Conservation (phyloP, 75 land plant species). For the Pinus tabuliformis region DNA sequence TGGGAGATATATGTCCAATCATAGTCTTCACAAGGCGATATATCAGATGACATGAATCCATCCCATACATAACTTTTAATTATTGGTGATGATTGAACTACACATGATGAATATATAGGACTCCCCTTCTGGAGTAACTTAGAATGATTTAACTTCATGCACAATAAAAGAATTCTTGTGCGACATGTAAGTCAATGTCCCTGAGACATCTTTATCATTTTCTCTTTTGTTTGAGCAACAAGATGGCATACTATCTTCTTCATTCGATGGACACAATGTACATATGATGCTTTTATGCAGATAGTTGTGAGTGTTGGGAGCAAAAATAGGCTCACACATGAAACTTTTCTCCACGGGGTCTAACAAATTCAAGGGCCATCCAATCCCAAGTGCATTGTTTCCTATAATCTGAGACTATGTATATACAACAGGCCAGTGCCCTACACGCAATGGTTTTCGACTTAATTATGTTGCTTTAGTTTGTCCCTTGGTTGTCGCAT, state of each 20-base stretch:
- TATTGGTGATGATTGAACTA: slow-evolving; percentile 11
- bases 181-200: slow-evolving; percentile 37
- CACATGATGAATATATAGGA: slow-evolving; percentile 38
- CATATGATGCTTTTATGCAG: slow-evolving; percentile 31
- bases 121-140: slow-evolving; percentile 38
- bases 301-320: slow-evolving; percentile 50
- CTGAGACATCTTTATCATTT: slow-evolving; percentile 15
- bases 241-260: slow-evolving; percentile 15
- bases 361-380: slow-evolving; percentile 11
- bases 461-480: too few relatives aligned
- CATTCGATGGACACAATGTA: slow-evolving; percentile 25
- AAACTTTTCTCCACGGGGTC: slow-evolving; percentile 16
- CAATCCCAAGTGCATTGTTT: too few relatives aligned
- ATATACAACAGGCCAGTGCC: too few relatives aligned
- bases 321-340: slow-evolving; percentile 31
- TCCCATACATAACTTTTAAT: too few relatives aligned
- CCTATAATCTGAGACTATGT: too few relatives aligned
- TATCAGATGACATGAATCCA: too few relatives aligned
- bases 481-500: too few relatives aligned
- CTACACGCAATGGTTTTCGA: too few relatives aligned
- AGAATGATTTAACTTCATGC: slow-evolving; percentile 35
- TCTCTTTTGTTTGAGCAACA: slow-evolving; percentile 54
- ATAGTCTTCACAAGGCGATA: too few relatives aligned
- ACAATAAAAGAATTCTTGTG: slow-evolving; percentile 32
- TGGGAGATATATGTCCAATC: too few relatives aligned